Evolutionary conservation across 2,329 filamentous ascomycete genomes (phyloP), one percentile per base, ranked within the genome.

Genomic region (Paecilomyces sp.): DNA sequence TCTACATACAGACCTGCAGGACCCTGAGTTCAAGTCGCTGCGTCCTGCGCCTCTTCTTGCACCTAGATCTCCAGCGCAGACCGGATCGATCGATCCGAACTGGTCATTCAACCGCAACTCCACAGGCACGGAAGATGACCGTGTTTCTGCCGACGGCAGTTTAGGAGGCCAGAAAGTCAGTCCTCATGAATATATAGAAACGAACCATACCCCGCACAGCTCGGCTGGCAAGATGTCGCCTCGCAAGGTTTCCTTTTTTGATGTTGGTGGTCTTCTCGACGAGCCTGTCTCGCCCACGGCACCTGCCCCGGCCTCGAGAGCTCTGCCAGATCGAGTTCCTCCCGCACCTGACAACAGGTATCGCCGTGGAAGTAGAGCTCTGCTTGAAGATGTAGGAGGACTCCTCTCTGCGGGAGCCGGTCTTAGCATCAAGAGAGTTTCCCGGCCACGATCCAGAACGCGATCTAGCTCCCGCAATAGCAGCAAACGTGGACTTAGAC

Each of bases 181-280:
- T 53, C 72, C 74, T 30, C 71, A 65, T 52, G 72, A 75, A 56
- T 74, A 73, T 53, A 67, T 74, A 33, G 64, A 65, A 58, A 70
- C 70, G 22, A 71, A 65, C 33, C 58, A 66, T n/a, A 65, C 67
- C 9, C 62, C 65, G 0, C 65, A 63, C 70, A 75, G 51, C 67
- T 75, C 25, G 69, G 74, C 53, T 69, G 77, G 54, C 3, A 70
- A 76, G 9, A 66, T 70, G n/a, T 80, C 80, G 1, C 81, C 84
- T 3, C 79, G 83, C 3, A 80, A 82, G 54, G 85, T 94, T 3
- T 91, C 90, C 0, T 93, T 96, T 72, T 92, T 93, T 67, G 92
- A 96, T 65, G 88, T 92, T 1, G 91, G 91, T 24, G 90, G 90
- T 0, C 76, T 96, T 0, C 77, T 95, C 0, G 85, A 88, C 4